Percentiles rank a stretch among this genome's conserved stretches.
phyloP scores from a whole-genome alignment of 306 rosid species.

The Rubus parviflorus region DNA sequence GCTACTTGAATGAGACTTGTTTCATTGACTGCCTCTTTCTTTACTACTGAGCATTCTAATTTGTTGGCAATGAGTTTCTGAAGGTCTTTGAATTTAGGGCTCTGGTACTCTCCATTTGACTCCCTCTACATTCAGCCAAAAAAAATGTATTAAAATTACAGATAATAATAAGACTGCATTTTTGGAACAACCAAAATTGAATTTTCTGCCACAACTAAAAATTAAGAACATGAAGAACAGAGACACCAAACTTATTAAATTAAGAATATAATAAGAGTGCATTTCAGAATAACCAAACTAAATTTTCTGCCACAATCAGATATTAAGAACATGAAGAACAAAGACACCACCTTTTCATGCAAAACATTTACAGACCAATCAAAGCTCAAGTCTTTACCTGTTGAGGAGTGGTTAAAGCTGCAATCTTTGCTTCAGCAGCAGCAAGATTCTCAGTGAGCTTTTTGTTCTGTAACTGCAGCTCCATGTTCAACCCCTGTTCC shows the following conservation, averaged over 20 bases:
- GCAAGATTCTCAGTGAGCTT: conserved; percentile 60
- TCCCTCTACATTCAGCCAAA: conserved; percentile 47
- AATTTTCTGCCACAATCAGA: not conserved
- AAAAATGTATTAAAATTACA: conserved; percentile 5
- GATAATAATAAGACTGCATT: not conserved
- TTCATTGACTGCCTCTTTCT: conserved; percentile 45
- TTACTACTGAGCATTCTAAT: conserved; percentile 49
- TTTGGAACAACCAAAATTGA: not conserved
- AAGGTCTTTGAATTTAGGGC: conserved; percentile 62
- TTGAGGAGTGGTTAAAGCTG: conserved; percentile 30
- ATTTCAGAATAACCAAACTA: not conserved
- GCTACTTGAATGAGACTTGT: conserved; percentile 28
- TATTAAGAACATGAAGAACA: not conserved
- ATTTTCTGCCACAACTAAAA: not conserved
- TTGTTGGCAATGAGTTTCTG: conserved; percentile 79
- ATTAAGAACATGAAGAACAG: not conserved
- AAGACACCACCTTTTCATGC: not conserved
- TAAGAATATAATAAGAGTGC: not conserved
- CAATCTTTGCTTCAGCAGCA: conserved; percentile 63
- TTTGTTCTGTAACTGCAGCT: conserved; percentile 58
- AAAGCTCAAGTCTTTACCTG: conserved; percentile 46
- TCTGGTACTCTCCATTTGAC: conserved; percentile 49
- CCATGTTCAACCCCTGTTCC: conserved; percentile 51
- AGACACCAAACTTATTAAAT: not conserved
- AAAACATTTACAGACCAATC: not conserved